phyloP scores from a whole-genome alignment of 2,329 filamentous ascomycete genomes.

The Pseudopithomyces maydicus region DNA sequence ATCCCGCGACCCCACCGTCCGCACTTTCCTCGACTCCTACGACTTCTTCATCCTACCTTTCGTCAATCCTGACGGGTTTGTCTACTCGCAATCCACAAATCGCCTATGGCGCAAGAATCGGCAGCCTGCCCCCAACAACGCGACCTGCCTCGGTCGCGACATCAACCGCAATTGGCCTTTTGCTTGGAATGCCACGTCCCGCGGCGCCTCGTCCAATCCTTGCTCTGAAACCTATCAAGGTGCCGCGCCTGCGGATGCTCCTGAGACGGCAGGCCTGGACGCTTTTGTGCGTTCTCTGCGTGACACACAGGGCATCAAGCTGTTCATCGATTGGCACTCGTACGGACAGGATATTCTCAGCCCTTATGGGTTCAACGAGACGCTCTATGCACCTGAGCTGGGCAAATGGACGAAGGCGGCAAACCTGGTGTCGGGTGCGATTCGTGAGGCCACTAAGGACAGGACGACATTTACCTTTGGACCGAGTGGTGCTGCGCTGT shows the following conservation, averaged over 20 bases:
- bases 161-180: conserved; percentile 43
- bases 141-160: conserved; percentile 38
- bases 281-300: conserved; percentile 52
- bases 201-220: conserved; percentile 34
- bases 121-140: conserved; percentile 35
- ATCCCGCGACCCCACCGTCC: conserved; percentile 36
- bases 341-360: conserved; percentile 65
- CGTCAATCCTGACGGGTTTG: conserved; percentile 41
- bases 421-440: conserved; percentile 52
- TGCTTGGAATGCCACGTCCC: conserved; percentile 32
- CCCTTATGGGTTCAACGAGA: conserved; percentile 64
- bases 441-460: conserved; percentile 49
- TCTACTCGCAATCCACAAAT: conserved; percentile 39
- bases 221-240: conserved; percentile 40
- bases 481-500: conserved; percentile 63
- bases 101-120: conserved; percentile 44
- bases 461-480: conserved; percentile 48
- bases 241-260: conserved; percentile 29
- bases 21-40: conserved; percentile 31
- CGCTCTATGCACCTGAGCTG: conserved; percentile 52
- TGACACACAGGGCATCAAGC: conserved; percentile 55
- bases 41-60: conserved; percentile 41
- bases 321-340: conserved; percentile 68
- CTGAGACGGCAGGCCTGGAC: conserved; percentile 48
- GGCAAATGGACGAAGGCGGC: conserved; percentile 57